Evolutionary conservation across 805 yeast species (phyloP).

Genomic region (Pichia eremophila): DNA sequence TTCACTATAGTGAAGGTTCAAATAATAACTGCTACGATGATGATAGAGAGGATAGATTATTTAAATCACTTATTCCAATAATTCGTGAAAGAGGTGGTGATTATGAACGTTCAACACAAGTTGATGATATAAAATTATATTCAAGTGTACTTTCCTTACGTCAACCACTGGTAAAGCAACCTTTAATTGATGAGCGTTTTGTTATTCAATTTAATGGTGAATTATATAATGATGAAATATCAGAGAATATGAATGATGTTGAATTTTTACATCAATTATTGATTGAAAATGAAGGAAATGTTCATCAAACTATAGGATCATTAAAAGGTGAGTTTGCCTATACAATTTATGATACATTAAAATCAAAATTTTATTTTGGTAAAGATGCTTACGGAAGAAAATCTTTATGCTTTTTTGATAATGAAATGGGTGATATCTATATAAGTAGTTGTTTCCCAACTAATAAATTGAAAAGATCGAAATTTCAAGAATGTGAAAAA

Average conservation of each 20-base stretch:
- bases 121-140: slow-evolving; percentile 27
- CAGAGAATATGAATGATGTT: slow-evolving; percentile 49
- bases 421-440: slow-evolving; percentile 30
- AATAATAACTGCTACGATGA: slow-evolving; percentile 10
- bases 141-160: slow-evolving; percentile 78
- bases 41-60: slow-evolving; percentile 13
- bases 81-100: slow-evolving; percentile 61
- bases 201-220: slow-evolving; percentile 86
- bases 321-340: slow-evolving; percentile 83
- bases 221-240: slow-evolving; percentile 54
- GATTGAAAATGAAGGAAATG: slow-evolving; percentile 21
- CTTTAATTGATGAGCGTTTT: slow-evolving; percentile 33
- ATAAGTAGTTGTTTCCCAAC: slow-evolving; percentile 40
- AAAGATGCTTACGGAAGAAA: slow-evolving; percentile 79
- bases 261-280: slow-evolving; percentile 36
- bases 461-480: slow-evolving; percentile 16
- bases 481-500: slow-evolving; percentile 46
- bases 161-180: slow-evolving; percentile 72
- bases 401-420: slow-evolving; percentile 44
- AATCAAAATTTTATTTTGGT: slow-evolving; percentile 55
- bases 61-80: slow-evolving; percentile 32
- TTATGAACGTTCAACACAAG: slow-evolving; percentile 28
- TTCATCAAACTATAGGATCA: slow-evolving; percentile 31
- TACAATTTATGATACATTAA: slow-evolving; percentile 36
- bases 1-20: slow-evolving; percentile 20